A percentile compares a stretch with the other conserved stretches of the same genome.
Evolutionary conservation across 2,329 filamentous ascomycete genomes (phyloP).

Genomic region (Arthrinium puccinioides): DNA sequence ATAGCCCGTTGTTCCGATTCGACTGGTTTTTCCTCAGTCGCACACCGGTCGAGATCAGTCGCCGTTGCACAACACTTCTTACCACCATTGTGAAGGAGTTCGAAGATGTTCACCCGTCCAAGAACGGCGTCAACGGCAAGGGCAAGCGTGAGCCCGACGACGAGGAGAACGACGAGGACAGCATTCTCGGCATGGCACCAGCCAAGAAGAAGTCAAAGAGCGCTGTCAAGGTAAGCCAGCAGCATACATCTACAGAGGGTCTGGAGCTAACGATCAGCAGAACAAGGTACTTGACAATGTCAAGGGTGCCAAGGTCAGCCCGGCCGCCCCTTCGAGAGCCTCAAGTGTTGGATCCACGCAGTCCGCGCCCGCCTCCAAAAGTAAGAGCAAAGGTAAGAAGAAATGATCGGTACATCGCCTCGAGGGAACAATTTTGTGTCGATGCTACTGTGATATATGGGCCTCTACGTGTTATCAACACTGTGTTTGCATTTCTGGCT

Average conservation of each 20-base stretch:
- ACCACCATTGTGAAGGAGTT: conserved; percentile 95
- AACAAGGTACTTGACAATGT: conserved; percentile 90
- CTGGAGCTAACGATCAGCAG: conserved; percentile 36
- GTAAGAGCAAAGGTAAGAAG: conserved; percentile 44
- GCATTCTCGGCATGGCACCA: conserved; percentile 71
- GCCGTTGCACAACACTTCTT: conserved; percentile 87
- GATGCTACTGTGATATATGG: too few relatives aligned
- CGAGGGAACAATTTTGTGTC: neutral
- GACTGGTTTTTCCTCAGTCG: conserved; percentile 99
- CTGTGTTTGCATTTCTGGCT: too few relatives aligned
- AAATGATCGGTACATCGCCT: conserved; percentile 27
- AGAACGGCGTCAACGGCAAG: conserved; percentile 59
- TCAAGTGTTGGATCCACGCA: conserved; percentile 78
- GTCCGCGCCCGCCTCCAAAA: conserved; percentile 39
- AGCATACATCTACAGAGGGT: neutral
- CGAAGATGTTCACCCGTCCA: conserved; percentile 55
- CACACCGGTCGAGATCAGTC: conserved; percentile 85
- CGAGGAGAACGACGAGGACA: conserved; percentile 78
- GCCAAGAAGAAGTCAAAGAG: conserved; percentile 93
- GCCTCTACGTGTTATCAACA: too few relatives aligned
- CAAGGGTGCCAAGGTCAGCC: conserved; percentile 73
- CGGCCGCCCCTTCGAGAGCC: conserved; percentile 72
- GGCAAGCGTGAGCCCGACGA: conserved; percentile 71
- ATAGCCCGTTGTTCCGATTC: conserved; percentile 91
- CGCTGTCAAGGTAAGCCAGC: conserved; percentile 76